Percentiles rank a stretch among this genome's conserved stretches.
Evolutionary conservation across 1,139 yeast genomes (phyloP).

Genomic region (Yamadazyma jaroonii): DNA sequence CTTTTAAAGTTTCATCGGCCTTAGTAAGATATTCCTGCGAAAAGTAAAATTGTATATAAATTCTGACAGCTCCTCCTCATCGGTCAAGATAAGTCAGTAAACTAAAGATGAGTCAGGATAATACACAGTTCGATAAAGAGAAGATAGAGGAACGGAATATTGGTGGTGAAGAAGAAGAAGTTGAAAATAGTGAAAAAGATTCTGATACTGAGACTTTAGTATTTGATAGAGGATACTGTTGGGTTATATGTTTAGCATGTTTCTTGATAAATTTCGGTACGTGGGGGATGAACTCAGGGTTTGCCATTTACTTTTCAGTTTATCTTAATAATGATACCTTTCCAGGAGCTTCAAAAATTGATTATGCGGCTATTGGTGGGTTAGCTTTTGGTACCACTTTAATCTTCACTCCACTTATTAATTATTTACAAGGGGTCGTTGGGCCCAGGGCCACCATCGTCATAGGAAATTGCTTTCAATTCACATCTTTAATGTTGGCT

Average conservation of each 20-base stretch:
- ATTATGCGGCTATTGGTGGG: slow-evolving; percentile 42
- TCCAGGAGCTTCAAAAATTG: slow-evolving; percentile 40
- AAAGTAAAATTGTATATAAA: no score
- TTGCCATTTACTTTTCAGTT: slow-evolving; percentile 50
- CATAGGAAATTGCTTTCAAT: slow-evolving; percentile 47
- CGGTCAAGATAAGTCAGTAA: neutral
- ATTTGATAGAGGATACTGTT: slow-evolving; percentile 48
- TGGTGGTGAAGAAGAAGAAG: slow-evolving; percentile 1
- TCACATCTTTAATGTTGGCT: slow-evolving; percentile 52
- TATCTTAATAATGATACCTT: slow-evolving; percentile 36
- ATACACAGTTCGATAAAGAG: neutral
- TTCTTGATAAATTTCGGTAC: slow-evolving; percentile 43
- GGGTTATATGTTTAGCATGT: slow-evolving; percentile 42
- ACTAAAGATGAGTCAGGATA: neutral
- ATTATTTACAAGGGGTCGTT: slow-evolving; percentile 33
- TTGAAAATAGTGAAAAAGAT: neutral
- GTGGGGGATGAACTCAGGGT: slow-evolving; percentile 56
- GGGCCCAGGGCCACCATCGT: slow-evolving; percentile 39
- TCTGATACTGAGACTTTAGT: slow-evolving; percentile 5
- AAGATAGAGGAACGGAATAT: neutral
- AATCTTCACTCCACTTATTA: slow-evolving; percentile 37
- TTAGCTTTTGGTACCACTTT: slow-evolving; percentile 39
- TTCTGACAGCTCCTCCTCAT: no score
- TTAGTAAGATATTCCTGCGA: no score
- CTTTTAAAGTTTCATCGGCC: no score